These are phyloP conservation scores for Teunomyces aglyptinius DNA, from an alignment of 805 yeast species.

Conservation along the genomic window DNA sequence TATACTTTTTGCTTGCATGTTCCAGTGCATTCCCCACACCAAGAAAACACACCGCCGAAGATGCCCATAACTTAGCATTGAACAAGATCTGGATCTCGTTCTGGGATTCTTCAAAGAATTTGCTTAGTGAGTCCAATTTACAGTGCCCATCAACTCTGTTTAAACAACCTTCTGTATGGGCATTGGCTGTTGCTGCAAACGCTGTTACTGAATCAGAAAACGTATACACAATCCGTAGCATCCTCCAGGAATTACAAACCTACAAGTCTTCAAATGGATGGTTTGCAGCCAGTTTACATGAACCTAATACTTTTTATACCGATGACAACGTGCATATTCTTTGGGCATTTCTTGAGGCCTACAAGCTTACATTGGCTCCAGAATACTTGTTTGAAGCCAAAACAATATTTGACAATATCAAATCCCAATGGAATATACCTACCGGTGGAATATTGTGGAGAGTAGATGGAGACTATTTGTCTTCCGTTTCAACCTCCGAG, in stretches of 20 bases:
- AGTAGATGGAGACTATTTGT: slow-evolving; percentile 11
- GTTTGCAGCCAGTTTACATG: slow-evolving; percentile 12
- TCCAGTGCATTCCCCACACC: neutral
- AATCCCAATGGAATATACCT: slow-evolving; percentile 7
- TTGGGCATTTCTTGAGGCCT: slow-evolving; percentile 13
- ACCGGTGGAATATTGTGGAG: slow-evolving; percentile 14
- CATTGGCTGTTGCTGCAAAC: slow-evolving; percentile 13
- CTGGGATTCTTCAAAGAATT: slow-evolving; percentile 14
- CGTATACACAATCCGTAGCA: slow-evolving; percentile 1
- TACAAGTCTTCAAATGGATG: slow-evolving; percentile 10
- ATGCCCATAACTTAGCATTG: slow-evolving; percentile 10
- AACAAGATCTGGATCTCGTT: slow-evolving; percentile 16
- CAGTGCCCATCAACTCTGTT: slow-evolving; percentile 6
- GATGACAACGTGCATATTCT: slow-evolving; percentile 16
- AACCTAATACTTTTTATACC: slow-evolving; percentile 11
- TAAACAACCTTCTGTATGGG: slow-evolving; percentile 12
- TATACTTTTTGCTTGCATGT: neutral
- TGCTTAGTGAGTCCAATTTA: slow-evolving; percentile 8
- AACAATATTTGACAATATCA: slow-evolving; percentile 8
- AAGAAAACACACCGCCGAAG: neutral
- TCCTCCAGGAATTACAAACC: slow-evolving; percentile 6
- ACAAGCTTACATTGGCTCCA: slow-evolving; percentile 6
- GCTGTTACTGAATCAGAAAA: slow-evolving; percentile 10
- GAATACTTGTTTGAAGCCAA: slow-evolving; percentile 8
- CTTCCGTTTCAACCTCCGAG: slow-evolving; percentile 14